A percentile compares a stretch with the other conserved stretches of the same genome.
Conservation (phyloP, 768 basidiomycete species). For the Lactifluus echinatus region DNA sequence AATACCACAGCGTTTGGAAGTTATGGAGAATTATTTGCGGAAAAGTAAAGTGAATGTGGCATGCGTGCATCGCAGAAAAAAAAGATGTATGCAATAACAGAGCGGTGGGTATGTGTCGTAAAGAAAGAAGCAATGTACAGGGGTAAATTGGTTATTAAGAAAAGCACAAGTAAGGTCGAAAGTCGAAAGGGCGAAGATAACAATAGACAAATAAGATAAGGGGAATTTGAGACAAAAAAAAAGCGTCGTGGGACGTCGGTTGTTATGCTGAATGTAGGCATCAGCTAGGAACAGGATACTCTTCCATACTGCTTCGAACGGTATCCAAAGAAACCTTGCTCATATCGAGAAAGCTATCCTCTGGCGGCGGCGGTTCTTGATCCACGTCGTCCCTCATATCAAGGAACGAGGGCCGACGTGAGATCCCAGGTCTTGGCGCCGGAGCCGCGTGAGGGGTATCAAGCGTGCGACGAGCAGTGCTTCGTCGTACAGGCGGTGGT, state of each 20-base stretch:
- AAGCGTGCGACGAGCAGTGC: slow-evolving; percentile 4
- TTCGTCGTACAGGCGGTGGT: slow-evolving; percentile 28
- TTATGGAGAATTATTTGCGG: background rate
- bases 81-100: background rate
- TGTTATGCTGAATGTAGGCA: background rate
- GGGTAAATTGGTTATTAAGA: background rate
- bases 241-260: background rate
- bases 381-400: slow-evolving; percentile 44
- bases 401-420: slow-evolving; percentile 64
- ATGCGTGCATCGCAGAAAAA: background rate
- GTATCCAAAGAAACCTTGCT: slow-evolving; percentile 35
- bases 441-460: slow-evolving; percentile 13
- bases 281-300: slow-evolving; percentile 1
- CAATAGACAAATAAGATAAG: background rate
- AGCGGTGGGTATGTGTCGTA: slow-evolving; percentile 6
- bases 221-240: slow-evolving; percentile 14
- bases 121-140: slow-evolving; percentile 5
- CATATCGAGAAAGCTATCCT: slow-evolving; percentile 36
- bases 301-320: slow-evolving; percentile 30
- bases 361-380: slow-evolving; percentile 19
- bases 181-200: too few relatives aligned
- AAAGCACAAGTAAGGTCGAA: background rate
- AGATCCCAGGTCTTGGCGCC: slow-evolving; percentile 37
- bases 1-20: slow-evolving; percentile 6
- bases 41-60: background rate